Evolutionary conservation across 1,139 yeast species (phyloP).

Genomic region (Pneumocystis murina): DNA sequence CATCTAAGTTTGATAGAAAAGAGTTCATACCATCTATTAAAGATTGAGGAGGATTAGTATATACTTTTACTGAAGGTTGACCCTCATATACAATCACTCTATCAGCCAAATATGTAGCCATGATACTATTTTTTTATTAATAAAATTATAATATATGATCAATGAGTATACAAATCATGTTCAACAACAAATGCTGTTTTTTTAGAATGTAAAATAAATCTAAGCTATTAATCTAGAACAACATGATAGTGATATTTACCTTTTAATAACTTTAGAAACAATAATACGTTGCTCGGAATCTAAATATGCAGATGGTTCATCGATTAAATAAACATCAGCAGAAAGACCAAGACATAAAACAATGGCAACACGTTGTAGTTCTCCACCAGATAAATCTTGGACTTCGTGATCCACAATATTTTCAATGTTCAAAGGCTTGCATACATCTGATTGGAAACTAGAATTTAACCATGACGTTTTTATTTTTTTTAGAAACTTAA

Average conservation of each 20-base stretch:
- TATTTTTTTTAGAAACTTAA: slow-evolving; percentile 70
- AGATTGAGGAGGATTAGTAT: slow-evolving; percentile 79
- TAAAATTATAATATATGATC: neutral
- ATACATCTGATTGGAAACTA: slow-evolving; percentile 95
- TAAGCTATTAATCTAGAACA: neutral
- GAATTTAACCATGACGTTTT: slow-evolving; percentile 89
- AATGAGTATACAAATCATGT: slow-evolving; percentile 74
- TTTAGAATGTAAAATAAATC: slow-evolving; percentile 81
- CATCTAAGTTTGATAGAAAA: slow-evolving; percentile 91
- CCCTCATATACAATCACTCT: slow-evolving; percentile 98
- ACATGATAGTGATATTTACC: slow-evolving; percentile 20
- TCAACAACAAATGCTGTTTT: slow-evolving; percentile 96
- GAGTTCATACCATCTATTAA: slow-evolving; percentile 92
- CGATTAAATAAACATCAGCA: slow-evolving; percentile 91
- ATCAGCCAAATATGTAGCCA: slow-evolving; percentile 98
- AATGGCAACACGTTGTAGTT: slow-evolving; percentile 96
- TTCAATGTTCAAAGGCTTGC: slow-evolving; percentile 85
- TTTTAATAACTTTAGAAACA: slow-evolving; percentile 94
- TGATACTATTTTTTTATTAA: slow-evolving; percentile 19
- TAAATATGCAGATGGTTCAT: slow-evolving; percentile 95
- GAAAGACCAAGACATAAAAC: slow-evolving; percentile 84
- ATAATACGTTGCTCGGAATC: slow-evolving; percentile 99
- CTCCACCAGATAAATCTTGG: slow-evolving; percentile 97
- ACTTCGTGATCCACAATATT: slow-evolving; percentile 95
- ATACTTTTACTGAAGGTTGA: slow-evolving; percentile 66